phyloP scores from a whole-genome alignment of 495 filamentous ascomycete species.

The Tricharina praecox region DNA sequence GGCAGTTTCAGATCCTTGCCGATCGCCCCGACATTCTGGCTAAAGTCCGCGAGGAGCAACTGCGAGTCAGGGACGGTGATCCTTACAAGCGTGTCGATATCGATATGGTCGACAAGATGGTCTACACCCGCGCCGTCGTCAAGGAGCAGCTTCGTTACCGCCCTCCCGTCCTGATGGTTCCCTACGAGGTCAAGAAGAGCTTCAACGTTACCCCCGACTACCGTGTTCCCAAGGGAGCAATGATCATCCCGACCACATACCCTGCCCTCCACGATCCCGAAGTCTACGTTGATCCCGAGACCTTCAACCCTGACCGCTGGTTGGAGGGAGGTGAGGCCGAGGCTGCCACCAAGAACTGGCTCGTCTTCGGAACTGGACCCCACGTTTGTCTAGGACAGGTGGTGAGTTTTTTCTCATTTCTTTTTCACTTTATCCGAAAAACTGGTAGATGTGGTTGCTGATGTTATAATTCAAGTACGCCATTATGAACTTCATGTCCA shows the following conservation, averaged over 20 bases:
- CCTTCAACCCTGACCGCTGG: constrained; percentile 84
- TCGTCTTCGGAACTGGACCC: constrained; percentile 90
- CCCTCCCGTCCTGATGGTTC: constrained; percentile 94
- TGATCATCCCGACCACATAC: constrained; percentile 85
- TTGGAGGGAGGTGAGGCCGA: constrained; percentile 73
- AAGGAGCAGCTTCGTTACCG: constrained; percentile 90
- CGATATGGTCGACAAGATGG: constrained; percentile 72
- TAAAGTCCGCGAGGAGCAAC: constrained; percentile 82
- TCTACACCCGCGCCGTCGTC: constrained; percentile 82
- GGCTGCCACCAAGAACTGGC: constrained; percentile 84
- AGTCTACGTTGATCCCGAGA: constrained; percentile 75
- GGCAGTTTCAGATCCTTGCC: constrained; percentile 89
- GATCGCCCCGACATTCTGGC: constrained; percentile 83
- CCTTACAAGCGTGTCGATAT: constrained; percentile 50
- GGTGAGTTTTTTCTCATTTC: too few relatives aligned
- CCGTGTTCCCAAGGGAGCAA: constrained; percentile 80
- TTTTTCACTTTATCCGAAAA: not conserved
- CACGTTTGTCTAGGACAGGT: constrained; percentile 95
- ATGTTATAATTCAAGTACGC: constrained; percentile 45
- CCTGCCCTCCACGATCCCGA: constrained; percentile 86
- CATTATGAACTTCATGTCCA: constrained; percentile 69
- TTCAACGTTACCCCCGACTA: constrained; percentile 85
- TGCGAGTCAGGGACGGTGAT: constrained; percentile 61
- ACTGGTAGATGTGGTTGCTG: not conserved
- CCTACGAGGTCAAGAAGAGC: constrained; percentile 83